phyloP scores from a whole-genome alignment of 2,329 filamentous ascomycete species.

The Thermomyces lanuginosus region DNA sequence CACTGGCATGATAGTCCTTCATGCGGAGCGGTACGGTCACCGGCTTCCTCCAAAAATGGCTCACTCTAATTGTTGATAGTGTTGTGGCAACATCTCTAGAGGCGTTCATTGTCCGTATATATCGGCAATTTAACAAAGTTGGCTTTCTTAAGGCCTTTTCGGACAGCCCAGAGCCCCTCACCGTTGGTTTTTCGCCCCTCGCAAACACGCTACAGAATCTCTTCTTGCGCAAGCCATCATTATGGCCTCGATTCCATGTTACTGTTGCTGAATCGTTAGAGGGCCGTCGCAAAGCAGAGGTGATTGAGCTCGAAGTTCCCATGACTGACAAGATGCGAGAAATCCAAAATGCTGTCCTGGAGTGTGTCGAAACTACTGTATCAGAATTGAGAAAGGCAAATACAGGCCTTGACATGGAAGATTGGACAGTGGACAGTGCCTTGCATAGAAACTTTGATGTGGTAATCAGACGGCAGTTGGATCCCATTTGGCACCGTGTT shows the following conservation, averaged over 20 bases:
- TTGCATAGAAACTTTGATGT: conserved; percentile 84
- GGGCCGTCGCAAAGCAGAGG: conserved; percentile 81
- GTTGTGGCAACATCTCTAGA: conserved; percentile 76
- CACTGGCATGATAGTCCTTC: conserved; percentile 72
- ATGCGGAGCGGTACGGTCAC: conserved; percentile 53
- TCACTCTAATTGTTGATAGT: conserved; percentile 25
- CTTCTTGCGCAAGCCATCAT: conserved; percentile 70
- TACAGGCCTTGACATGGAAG: conserved; percentile 79
- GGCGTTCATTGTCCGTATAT: conserved; percentile 88
- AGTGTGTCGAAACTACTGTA: conserved; percentile 91
- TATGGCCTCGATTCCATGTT: conserved; percentile 90
- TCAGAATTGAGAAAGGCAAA: conserved; percentile 86
- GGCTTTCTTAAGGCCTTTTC: conserved; percentile 95
- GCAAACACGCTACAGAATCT: conserved; percentile 83
- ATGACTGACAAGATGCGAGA: conserved; percentile 91
- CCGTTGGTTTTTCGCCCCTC: conserved; percentile 71
- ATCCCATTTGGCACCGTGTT: conserved; percentile 93
- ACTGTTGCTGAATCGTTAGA: conserved; percentile 79
- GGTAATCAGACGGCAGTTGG: conserved; percentile 72
- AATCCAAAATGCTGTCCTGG: conserved; percentile 86
- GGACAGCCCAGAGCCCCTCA: conserved; percentile 81
- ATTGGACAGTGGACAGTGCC: conserved; percentile 91
- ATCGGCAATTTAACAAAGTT: conserved; percentile 80
- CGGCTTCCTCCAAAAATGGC: conserved; percentile 1
- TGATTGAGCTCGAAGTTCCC: conserved; percentile 87